Evolutionary conservation across 2,329 filamentous ascomycete species (phyloP), one percentile per base, ranked within the genome.

Genomic region (Cercospora sojina): DNA sequence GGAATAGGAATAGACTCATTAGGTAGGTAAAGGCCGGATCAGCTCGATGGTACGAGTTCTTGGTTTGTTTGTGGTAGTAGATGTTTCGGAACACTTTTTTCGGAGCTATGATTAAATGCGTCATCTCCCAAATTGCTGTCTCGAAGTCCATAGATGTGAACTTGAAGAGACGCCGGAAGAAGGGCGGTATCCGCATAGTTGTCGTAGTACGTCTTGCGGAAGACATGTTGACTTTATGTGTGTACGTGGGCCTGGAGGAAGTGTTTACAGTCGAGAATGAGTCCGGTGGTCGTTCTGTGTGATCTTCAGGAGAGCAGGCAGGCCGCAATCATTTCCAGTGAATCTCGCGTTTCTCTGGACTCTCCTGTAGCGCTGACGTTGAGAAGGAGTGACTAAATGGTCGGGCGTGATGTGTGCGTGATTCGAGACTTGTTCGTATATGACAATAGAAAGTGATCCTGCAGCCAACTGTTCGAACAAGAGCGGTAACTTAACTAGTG

Each of bases 111-210:
- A 90, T 82, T 62, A 90, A 80, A 73, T 85, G 86, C 68, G 86
- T 88, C 85, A 90, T 90, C 77, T 90, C 88, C 88, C 88, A 90
- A 71, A 89, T 85, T 20, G 88, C 75, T 83, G 89, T 89, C 76
- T 90, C 88, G 75, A 90, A 90, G 80, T 90, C 88, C 88, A 90
- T 90, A 72, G 89, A 88, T 10, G 88, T 87, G 74, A 90, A 90
- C 77, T 90, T 90, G 83, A 90, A 89, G 59, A 90, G 79, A 65
- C 87, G 83, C 74, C 88, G 87, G 80, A 90, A 89, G 82, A 89
- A 89, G 71, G 86, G 85, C 70, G 87, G 87, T 83, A 89, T 86
- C 55, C 85, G 84, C 74, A 88, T 78, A 67, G 5, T 32, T 79
- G 62, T 57, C 5, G 35, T 84, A 63, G 27, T 81, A 69, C 80